These are phyloP conservation scores for Podospora bellae-mahoneyi DNA, from an alignment of 495 filamentous ascomycete species.

Conservation along the genomic window DNA sequence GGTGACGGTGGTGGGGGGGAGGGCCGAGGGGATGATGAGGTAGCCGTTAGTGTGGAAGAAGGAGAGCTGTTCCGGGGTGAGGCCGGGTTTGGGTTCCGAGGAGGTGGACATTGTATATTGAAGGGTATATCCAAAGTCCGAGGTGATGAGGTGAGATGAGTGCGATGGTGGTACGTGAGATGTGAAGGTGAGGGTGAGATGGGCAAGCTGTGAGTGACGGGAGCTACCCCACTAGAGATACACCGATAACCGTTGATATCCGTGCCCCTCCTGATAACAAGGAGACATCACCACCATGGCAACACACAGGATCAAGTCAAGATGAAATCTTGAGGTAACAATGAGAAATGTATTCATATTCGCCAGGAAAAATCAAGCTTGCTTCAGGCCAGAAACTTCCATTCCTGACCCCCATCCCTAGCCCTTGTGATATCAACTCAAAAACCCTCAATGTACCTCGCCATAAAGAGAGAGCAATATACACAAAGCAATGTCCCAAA, in stretches of 20 bases:
- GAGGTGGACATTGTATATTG: conserved; percentile 8
- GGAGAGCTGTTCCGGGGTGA: conserved; percentile 67
- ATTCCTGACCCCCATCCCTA: too few relatives aligned
- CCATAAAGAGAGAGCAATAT: too few relatives aligned
- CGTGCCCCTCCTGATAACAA: background rate
- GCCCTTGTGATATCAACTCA: too few relatives aligned
- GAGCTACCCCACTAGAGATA: conserved; percentile 15
- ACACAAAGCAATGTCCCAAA: too few relatives aligned
- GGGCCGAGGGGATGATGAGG: conserved; percentile 78
- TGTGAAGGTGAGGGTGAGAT: background rate
- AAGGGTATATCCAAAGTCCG: background rate
- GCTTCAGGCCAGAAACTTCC: too few relatives aligned
- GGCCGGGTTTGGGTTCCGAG: conserved; percentile 37
- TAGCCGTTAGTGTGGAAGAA: conserved; percentile 82
- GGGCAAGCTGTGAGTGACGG: conserved; percentile 3
- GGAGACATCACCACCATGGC: background rate
- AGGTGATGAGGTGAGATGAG: background rate
- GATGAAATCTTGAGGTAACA: too few relatives aligned
- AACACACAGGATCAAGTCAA: background rate
- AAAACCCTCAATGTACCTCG: too few relatives aligned
- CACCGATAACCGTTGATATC: background rate
- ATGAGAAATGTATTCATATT: too few relatives aligned
- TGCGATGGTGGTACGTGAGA: background rate
- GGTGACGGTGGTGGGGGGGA: conserved; percentile 59
- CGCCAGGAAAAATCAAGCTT: too few relatives aligned